Base-by-base conservation (phyloP, 257 asterid genomes). In the Mentha longifolia region DNA sequence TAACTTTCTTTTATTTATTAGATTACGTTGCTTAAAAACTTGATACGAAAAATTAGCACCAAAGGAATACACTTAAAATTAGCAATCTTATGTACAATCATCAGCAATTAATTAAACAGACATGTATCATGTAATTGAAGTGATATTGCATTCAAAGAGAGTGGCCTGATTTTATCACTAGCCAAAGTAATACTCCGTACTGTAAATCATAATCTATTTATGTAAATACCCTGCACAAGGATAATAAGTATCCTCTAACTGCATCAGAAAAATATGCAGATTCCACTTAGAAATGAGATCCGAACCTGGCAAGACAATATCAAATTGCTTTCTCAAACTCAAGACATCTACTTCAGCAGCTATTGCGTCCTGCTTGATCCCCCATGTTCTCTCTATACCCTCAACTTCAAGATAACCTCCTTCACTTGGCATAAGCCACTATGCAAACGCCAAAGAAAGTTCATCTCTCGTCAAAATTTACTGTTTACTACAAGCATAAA, bases 401-500 rank as follows among this genome's bases (percentile, higher is more conserved):
- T 92, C 98, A 37, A 86, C 75, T 74, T 88, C 96, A 77, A 95
- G 76, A 77, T 76, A 92, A 17, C 98, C 97, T 52, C 82, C 92
- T 62, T 89, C 97, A 80, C 87, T 87, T 28, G 99, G 95, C 87
- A 82, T 75, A 65, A 95, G 98, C 90, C 92, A 92, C 99, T 95
- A 81, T 41, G 13, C 55, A 68, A 75, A 77, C 9, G 68, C 65
- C 45, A 65, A 61, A 62, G 55, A 70, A 55, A 15, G n/a, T 6
- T 45, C 39, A 58, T 7, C 20, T 49, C n/a, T 42, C 9, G 30
- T 56, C 49, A 45, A 74, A 65, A 55, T 33, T 52, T n/a, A 52
- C 7, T 0, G 9, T 25, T 45, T 65, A 51, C 33, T 30, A 68
- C 9, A 0, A 67, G 28, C 22, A 31, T 8, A 46, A 37, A 50